Evolutionary conservation across 345 rosid genomes (phyloP).

Genomic region (Moricandia arvensis): DNA sequence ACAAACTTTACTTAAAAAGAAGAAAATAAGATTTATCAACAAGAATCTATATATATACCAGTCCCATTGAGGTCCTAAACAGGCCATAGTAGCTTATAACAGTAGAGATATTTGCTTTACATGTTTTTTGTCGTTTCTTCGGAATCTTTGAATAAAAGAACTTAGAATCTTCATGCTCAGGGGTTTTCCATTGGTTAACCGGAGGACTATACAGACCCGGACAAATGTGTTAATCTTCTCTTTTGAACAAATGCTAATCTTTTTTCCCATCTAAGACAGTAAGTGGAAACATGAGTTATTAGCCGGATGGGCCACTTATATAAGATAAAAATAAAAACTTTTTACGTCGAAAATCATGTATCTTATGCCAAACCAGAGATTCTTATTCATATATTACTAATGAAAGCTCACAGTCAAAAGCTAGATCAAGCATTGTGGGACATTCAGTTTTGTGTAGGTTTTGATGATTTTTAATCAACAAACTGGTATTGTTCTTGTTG

Average conservation of each 20-base stretch:
- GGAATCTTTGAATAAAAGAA: constrained; percentile 24
- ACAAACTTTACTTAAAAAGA: no score
- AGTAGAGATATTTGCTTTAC: constrained; percentile 10
- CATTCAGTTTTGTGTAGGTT: no score
- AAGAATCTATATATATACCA: constrained; percentile 23
- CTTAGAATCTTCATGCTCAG: constrained; percentile 3
- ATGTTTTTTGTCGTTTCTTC: constrained; percentile 10
- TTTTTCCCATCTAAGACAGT: not conserved
- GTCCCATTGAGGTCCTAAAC: constrained; percentile 23
- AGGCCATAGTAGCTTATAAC: constrained; percentile 14
- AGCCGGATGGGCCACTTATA: not conserved
- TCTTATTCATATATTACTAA: no score
- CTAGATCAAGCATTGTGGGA: no score
- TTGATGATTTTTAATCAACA: no score
- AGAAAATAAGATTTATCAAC: not conserved
- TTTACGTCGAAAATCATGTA: no score
- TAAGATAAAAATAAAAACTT: no score
- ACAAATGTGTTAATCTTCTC: not conserved
- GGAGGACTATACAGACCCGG: not conserved
- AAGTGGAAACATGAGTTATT: not conserved
- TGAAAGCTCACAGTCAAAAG: no score
- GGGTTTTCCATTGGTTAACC: not conserved
- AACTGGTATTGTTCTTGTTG: no score
- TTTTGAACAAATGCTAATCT: not conserved
- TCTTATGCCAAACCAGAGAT: no score